Percentiles rank a stretch among this genome's conserved stretches.
Evolutionary conservation across 768 basidiomycete genomes (phyloP).

Genomic region (Mrakia frigida): DNA sequence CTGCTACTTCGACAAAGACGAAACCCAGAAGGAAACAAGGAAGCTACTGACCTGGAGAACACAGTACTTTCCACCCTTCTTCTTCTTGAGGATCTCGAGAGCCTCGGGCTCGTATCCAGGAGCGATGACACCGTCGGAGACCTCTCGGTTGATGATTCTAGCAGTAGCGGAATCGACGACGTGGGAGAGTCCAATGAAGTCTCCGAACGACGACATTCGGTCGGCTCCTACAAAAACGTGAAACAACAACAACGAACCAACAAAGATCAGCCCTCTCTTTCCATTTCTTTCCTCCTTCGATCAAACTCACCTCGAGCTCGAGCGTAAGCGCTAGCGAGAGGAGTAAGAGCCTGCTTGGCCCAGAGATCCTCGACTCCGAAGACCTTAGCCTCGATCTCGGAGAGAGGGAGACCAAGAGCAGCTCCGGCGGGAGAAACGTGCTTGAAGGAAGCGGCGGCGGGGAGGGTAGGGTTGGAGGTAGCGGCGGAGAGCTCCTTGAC

Average conservation of each 20-base stretch:
- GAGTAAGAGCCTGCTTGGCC: constrained; percentile 72
- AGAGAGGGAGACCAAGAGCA: constrained; percentile 74
- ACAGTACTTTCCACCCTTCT: constrained; percentile 98
- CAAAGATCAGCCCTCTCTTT: too few relatives aligned
- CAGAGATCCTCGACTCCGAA: constrained; percentile 88
- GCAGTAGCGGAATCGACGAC: constrained; percentile 92
- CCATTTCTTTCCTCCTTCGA: too few relatives aligned
- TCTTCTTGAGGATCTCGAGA: constrained; percentile 82
- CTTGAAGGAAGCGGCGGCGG: constrained; percentile 98
- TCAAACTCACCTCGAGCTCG: constrained; percentile 75
- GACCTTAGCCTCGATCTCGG: constrained; percentile 80
- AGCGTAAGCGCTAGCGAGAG: constrained; percentile 87
- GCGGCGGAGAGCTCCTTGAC: constrained; percentile 89
- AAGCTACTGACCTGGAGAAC: constrained; percentile 67
- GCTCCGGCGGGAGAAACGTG: constrained; percentile 98
- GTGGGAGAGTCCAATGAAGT: constrained; percentile 92
- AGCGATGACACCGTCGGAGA: constrained; percentile 96
- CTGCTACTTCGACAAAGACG: neutral
- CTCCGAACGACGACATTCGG: constrained; percentile 98
- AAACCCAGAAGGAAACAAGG: too few relatives aligned
- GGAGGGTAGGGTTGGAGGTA: constrained; percentile 57
- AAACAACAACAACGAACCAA: too few relatives aligned
- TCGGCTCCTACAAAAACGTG: constrained; percentile 64
- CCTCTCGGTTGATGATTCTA: constrained; percentile 94
- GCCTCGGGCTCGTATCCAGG: constrained; percentile 86